Percentiles rank a stretch among this genome's conserved stretches.
These are phyloP conservation scores for Aspergillus baeticus DNA, from an alignment of 495 filamentous ascomycete species.

Conservation along the genomic window DNA sequence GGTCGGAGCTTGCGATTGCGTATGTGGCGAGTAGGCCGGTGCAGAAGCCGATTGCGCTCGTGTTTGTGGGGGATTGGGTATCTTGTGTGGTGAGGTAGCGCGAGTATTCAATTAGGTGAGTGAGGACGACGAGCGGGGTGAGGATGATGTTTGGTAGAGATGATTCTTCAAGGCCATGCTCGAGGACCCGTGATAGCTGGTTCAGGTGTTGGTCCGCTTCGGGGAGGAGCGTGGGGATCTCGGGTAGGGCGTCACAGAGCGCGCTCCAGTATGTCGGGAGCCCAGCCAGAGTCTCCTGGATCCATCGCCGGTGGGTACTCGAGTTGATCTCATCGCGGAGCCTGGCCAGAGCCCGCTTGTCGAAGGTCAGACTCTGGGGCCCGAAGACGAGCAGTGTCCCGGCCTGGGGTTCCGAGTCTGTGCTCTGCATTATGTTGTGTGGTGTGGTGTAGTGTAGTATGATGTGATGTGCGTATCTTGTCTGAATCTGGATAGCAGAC, in stretches of 20 bases:
- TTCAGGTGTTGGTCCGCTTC: not conserved
- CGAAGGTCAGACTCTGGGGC: not conserved
- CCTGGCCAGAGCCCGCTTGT: not conserved
- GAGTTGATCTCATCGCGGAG: not conserved
- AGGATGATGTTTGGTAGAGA: slow-evolving; percentile 29
- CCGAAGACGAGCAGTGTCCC: not conserved
- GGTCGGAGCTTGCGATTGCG: slow-evolving; percentile 31
- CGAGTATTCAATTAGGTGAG: slow-evolving; percentile 30
- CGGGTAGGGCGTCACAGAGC: not conserved
- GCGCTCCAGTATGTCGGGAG: not conserved
- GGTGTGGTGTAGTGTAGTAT: no score
- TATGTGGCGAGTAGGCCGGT: slow-evolving; percentile 35
- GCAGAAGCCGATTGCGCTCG: slow-evolving; percentile 39
- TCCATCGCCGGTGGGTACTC: not conserved
- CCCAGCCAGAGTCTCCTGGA: not conserved
- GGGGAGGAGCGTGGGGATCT: not conserved
- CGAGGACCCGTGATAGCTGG: not conserved
- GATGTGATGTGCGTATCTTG: no score
- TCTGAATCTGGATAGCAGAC: no score
- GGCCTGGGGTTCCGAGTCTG: no score
- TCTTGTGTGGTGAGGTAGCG: slow-evolving; percentile 13
- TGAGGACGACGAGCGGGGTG: slow-evolving; percentile 28
- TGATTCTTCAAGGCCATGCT: not conserved
- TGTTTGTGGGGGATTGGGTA: slow-evolving; percentile 1
- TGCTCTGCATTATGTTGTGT: no score